Conservation (phyloP, 2,329 filamentous ascomycete genomes). For the Penicillium sp. region DNA sequence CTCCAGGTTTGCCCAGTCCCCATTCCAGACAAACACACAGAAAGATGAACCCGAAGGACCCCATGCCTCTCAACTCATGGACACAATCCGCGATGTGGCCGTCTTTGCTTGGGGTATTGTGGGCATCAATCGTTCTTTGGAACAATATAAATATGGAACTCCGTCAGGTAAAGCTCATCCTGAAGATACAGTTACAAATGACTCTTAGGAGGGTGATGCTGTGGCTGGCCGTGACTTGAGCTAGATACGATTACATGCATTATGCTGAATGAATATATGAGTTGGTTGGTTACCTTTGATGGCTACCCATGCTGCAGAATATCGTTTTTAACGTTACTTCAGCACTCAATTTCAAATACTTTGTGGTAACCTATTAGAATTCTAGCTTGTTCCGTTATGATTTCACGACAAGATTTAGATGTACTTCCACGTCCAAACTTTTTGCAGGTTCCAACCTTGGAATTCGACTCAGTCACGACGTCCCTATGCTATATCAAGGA, state of each 20-base stretch:
- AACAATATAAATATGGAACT: conserved; percentile 64
- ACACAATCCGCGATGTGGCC: conserved; percentile 78
- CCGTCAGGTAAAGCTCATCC: conserved; percentile 59
- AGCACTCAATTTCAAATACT: too few relatives aligned
- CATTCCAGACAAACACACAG: conserved; percentile 36
- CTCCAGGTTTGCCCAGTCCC: neutral
- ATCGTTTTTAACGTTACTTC: too few relatives aligned
- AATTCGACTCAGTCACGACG: too few relatives aligned
- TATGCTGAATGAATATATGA: neutral
- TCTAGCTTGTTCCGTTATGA: too few relatives aligned
- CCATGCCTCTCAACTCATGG: conserved; percentile 71
- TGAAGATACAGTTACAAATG: conserved; percentile 11
- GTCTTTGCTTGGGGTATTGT: conserved; percentile 70
- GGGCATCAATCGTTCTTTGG: conserved; percentile 70
- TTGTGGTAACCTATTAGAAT: too few relatives aligned
- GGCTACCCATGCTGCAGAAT: too few relatives aligned
- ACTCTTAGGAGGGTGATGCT: conserved; percentile 9
- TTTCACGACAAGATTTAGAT: too few relatives aligned
- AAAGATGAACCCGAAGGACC: conserved; percentile 50
- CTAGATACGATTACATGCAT: neutral
- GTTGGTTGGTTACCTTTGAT: too few relatives aligned
- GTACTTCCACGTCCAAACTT: too few relatives aligned
- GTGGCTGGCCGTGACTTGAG: conserved; percentile 11
- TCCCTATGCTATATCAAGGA: too few relatives aligned
- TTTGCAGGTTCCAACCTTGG: too few relatives aligned